Evolutionary conservation across 2,329 filamentous ascomycete species (phyloP).

Genomic region (Aspergillus costaricaensis): DNA sequence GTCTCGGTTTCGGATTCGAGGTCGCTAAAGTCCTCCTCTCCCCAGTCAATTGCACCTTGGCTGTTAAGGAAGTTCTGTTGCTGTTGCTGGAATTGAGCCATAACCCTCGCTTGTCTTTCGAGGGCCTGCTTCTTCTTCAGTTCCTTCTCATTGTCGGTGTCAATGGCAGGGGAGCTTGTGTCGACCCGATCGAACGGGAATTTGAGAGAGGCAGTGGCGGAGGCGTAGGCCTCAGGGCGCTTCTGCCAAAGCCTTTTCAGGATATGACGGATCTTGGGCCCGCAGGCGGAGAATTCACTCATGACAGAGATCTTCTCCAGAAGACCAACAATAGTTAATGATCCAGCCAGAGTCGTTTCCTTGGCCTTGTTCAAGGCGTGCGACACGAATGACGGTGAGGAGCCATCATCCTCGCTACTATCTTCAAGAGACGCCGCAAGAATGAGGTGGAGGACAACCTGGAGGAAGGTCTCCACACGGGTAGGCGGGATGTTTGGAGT

Average conservation of each 20-base stretch:
- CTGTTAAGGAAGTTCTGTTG: slow-evolving; percentile 93
- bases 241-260: slow-evolving; percentile 83
- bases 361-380: slow-evolving; percentile 68
- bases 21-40: slow-evolving; percentile 75
- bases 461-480: slow-evolving; percentile 85
- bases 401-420: slow-evolving; percentile 58
- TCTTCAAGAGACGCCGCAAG: slow-evolving; percentile 87
- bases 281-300: slow-evolving; percentile 77
- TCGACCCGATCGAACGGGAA: slow-evolving; percentile 77
- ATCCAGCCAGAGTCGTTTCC: slow-evolving; percentile 39
- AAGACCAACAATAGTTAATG: slow-evolving; percentile 54
- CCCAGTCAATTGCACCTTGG: slow-evolving; percentile 86
- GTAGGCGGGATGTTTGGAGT: slow-evolving; percentile 77
- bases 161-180: slow-evolving; percentile 75
- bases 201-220: slow-evolving; percentile 60
- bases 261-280: slow-evolving; percentile 80
- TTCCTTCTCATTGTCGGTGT: slow-evolving; percentile 62
- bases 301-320: slow-evolving; percentile 60
- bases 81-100: slow-evolving; percentile 97
- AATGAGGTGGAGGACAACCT: slow-evolving; percentile 84
- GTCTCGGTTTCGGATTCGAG: slow-evolving; percentile 52
- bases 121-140: slow-evolving; percentile 87
- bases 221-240: slow-evolving; percentile 70
- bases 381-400: slow-evolving; percentile 67
- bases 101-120: slow-evolving; percentile 87